phyloP scores from a whole-genome alignment of 352 stramenopile species.

The Pythium plurisporium region DNA sequence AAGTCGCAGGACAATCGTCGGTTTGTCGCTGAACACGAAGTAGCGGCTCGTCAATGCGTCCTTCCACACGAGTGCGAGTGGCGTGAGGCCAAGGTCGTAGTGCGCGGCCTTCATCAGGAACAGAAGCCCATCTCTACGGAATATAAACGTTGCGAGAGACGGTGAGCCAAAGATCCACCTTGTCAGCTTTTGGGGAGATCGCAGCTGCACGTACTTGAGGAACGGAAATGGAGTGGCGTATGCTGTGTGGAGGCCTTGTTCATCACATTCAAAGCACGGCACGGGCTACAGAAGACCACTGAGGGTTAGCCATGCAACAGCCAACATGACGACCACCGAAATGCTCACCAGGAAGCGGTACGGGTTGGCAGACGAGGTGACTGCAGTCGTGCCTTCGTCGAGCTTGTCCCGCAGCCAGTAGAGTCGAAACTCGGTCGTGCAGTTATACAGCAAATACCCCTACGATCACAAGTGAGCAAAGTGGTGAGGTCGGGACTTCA shows the following conservation, averaged over 20 bases:
- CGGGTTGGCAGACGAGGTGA: slow-evolving; percentile 53
- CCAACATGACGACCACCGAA: neutral
- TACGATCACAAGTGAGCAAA: too few relatives aligned
- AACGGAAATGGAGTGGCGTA: slow-evolving; percentile 83
- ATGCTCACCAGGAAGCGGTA: slow-evolving; percentile 65
- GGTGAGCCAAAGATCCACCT: too few relatives aligned
- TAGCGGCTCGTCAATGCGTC: slow-evolving; percentile 83
- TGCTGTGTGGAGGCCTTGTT: slow-evolving; percentile 60
- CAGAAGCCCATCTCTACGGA: slow-evolving; percentile 77
- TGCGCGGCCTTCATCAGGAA: slow-evolving; percentile 89
- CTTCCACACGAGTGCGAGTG: slow-evolving; percentile 88
- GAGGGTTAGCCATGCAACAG: neutral
- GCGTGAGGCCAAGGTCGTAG: slow-evolving; percentile 86
- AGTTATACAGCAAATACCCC: slow-evolving; percentile 90
- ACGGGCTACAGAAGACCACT: slow-evolving; percentile 39
- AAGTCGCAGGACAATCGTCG: slow-evolving; percentile 67
- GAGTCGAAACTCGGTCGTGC: slow-evolving; percentile 89
- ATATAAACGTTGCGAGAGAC: too few relatives aligned
- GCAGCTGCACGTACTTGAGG: slow-evolving; percentile 77
- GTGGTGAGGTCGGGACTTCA: too few relatives aligned
- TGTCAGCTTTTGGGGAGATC: too few relatives aligned
- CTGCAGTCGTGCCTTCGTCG: slow-evolving; percentile 51
- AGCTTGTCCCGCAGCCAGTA: slow-evolving; percentile 92
- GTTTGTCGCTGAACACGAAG: slow-evolving; percentile 63
- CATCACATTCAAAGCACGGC: slow-evolving; percentile 85